Evolutionary conservation across 129 eudicot species (phyloP).

Genomic region (Chrysanthemum makinoi): DNA sequence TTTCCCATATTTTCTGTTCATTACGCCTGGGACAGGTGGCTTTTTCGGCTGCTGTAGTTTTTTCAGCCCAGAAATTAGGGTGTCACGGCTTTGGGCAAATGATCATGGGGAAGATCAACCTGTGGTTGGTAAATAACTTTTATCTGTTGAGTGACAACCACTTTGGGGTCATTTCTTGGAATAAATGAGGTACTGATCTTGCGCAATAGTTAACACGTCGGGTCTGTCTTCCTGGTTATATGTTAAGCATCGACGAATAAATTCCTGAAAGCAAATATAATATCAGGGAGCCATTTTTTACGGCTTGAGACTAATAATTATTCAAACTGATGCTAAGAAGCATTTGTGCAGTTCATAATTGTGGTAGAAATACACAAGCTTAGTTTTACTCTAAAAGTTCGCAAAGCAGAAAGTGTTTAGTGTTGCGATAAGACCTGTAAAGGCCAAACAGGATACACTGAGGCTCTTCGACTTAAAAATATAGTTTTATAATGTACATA

Average conservation of each 20-base stretch:
- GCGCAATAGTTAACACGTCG: constrained; percentile 79
- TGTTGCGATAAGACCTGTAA: neutral
- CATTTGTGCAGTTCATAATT: neutral
- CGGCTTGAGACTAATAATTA: neutral
- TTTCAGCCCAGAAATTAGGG: constrained; percentile 12
- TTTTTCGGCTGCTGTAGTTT: constrained; percentile 13
- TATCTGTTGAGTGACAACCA: neutral
- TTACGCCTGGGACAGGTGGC: constrained; percentile 3
- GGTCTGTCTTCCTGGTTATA: constrained; percentile 94
- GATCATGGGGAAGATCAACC: constrained; percentile 6
- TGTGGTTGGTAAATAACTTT: constrained; percentile 2
- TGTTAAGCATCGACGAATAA: constrained; percentile 79
- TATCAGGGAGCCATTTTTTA: neutral
- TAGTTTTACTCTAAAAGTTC: neutral
- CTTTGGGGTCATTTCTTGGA: constrained; percentile 56
- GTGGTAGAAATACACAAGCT: neutral
- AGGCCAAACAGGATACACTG: neutral
- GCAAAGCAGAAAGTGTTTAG: neutral
- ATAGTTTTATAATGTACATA: neutral
- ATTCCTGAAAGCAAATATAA: constrained; percentile 54
- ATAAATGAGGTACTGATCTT: constrained; percentile 77
- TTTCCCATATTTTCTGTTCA: constrained; percentile 14
- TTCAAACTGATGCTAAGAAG: neutral
- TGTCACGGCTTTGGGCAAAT: neutral
- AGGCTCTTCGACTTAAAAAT: neutral